A percentile compares a stretch with the other conserved stretches of the same genome.
These are phyloP conservation scores for Xanthoconium separans DNA, from an alignment of 1,284 basidiomycete species.

Conservation along the genomic window DNA sequence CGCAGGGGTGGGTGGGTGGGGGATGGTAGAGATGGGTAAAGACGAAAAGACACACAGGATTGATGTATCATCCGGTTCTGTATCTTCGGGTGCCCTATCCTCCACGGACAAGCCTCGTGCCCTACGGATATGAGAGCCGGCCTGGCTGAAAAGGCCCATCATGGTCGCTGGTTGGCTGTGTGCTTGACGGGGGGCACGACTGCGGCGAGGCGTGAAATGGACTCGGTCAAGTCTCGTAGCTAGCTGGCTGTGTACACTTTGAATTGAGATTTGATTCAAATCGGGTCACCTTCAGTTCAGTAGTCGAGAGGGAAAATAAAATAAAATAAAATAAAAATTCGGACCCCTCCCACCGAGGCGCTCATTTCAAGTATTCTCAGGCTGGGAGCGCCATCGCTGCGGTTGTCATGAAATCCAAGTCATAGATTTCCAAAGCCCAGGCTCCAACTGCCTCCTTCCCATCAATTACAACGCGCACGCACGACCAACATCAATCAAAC, in stretches of 20 bases:
- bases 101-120: slow-evolving; percentile 58
- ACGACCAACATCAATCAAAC: slow-evolving; percentile 50
- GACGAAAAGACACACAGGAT: slow-evolving; percentile 58
- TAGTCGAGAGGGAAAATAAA: not conserved
- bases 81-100: slow-evolving; percentile 72
- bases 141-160: slow-evolving; percentile 77
- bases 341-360: too few relatives aligned
- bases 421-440: not conserved
- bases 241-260: too few relatives aligned
- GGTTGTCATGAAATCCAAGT: too few relatives aligned
- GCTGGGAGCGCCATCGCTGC: not conserved
- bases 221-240: too few relatives aligned
- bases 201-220: slow-evolving; percentile 26
- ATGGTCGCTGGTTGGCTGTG: slow-evolving; percentile 40
- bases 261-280: too few relatives aligned
- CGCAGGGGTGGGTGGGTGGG: not conserved
- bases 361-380: slow-evolving; percentile 12
- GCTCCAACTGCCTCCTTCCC: slow-evolving; percentile 5
- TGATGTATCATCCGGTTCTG: slow-evolving; percentile 80
- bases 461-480: slow-evolving; percentile 11
- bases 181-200: slow-evolving; percentile 16
- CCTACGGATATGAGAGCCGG: slow-evolving; percentile 61
- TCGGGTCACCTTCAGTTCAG: too few relatives aligned
- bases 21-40: slow-evolving; percentile 17
- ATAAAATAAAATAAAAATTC: not conserved